These are phyloP conservation scores for Psilocybe subaeruginosa DNA, from an alignment of 768 basidiomycete genomes.

Conservation along the genomic window DNA sequence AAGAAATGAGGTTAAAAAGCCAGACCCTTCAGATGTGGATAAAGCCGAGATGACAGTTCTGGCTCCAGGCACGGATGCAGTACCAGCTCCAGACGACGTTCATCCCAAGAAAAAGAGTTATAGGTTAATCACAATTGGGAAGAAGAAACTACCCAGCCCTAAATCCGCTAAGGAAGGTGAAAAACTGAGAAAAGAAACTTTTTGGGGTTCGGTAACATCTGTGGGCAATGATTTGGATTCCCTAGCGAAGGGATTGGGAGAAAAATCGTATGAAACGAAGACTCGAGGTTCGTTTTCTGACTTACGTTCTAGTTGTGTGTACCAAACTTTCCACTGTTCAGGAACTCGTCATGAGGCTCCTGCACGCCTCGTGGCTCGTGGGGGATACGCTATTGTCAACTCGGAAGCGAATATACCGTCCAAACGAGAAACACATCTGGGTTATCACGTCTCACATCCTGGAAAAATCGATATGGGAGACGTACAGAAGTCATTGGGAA, in stretches of 20 bases:
- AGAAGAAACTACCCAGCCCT: conserved; percentile 60
- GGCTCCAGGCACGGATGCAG: conserved; percentile 48
- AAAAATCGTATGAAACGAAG: conserved; percentile 61
- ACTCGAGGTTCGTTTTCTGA: conserved; percentile 46
- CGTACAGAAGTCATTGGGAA: conserved; percentile 59
- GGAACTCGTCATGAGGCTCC: conserved; percentile 56
- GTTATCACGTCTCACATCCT: conserved; percentile 61
- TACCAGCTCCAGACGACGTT: conserved; percentile 41
- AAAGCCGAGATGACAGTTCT: conserved; percentile 46
- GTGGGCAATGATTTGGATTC: conserved; percentile 53
- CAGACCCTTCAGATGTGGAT: conserved; percentile 25
- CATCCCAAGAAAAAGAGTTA: conserved; percentile 44
- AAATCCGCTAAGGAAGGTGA: conserved; percentile 24
- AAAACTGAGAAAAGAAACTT: conserved; percentile 45
- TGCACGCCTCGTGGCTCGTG: conserved; percentile 56
- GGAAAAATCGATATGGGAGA: conserved; percentile 45
- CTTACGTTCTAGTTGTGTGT: neutral
- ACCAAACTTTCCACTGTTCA: conserved; percentile 17
- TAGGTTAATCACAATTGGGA: conserved; percentile 56
- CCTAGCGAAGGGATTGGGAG: conserved; percentile 51
- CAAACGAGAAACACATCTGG: conserved; percentile 53
- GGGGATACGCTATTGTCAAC: conserved; percentile 64
- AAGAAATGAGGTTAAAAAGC: conserved; percentile 15
- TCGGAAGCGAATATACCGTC: conserved; percentile 46
- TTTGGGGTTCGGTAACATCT: conserved; percentile 55